phyloP scores from a whole-genome alignment of 1,284 basidiomycete genomes.

The Quambalaria eucalypti region DNA sequence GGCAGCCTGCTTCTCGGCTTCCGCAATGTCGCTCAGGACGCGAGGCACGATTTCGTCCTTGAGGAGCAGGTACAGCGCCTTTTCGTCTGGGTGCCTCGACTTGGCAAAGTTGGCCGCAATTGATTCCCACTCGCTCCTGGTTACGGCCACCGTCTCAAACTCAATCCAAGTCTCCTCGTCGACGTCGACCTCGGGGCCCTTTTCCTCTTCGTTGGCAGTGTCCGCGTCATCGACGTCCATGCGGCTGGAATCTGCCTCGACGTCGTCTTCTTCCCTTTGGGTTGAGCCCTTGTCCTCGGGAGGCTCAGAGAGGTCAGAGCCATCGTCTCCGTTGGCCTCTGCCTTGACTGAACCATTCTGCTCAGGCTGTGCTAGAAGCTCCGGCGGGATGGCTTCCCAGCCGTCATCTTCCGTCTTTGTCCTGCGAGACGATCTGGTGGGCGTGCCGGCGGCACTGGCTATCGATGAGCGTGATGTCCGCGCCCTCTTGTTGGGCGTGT shows the following conservation, averaged over 20 bases:
- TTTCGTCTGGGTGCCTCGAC: slow-evolving; percentile 68
- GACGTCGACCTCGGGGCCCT: slow-evolving; percentile 9
- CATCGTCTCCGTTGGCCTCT: slow-evolving; percentile 2
- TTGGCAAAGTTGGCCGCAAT: slow-evolving; percentile 64
- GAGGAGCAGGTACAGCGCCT: slow-evolving; percentile 63
- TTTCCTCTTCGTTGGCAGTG: slow-evolving; percentile 10
- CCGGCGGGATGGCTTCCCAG: slow-evolving; percentile 9
- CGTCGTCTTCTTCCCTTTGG: slow-evolving; percentile 6
- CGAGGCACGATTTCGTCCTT: slow-evolving; percentile 59
- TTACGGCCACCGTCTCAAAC: slow-evolving; percentile 61
- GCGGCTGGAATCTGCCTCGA: slow-evolving; percentile 10
- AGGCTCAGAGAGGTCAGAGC: slow-evolving; percentile 39
- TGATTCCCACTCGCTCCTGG: slow-evolving; percentile 57
- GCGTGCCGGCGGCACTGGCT: neutral
- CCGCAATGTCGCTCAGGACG: slow-evolving; percentile 53
- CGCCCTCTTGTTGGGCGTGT: neutral
- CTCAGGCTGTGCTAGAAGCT: slow-evolving; percentile 1
- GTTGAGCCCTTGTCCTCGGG: neutral
- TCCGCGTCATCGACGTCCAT: slow-evolving; percentile 1
- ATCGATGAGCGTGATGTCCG: neutral
- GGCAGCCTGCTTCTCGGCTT: slow-evolving; percentile 52
- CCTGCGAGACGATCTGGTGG: neutral
- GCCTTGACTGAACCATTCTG: slow-evolving; percentile 1
- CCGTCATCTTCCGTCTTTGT: slow-evolving; percentile 41
- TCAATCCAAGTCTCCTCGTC: slow-evolving; percentile 39